A percentile compares a stretch with the other conserved stretches of the same genome.
phyloP scores from a whole-genome alignment of 768 basidiomycete genomes.

The Boletus insuetus region DNA sequence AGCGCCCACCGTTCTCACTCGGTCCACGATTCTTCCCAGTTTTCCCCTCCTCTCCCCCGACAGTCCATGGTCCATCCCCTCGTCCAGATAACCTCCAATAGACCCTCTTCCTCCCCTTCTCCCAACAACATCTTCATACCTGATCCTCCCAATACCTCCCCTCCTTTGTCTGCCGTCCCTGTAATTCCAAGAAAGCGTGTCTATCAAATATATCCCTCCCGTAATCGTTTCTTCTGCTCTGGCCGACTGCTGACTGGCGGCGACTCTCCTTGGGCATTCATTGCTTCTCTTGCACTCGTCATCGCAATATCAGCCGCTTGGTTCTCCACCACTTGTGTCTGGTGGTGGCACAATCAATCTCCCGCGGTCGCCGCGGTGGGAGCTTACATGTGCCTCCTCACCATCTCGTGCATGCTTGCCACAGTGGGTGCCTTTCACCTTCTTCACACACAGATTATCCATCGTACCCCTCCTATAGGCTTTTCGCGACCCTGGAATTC shows the following conservation, averaged over 20 bases:
- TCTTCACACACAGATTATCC: background rate
- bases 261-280: slow-evolving; percentile 81
- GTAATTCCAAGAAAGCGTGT: slow-evolving; percentile 41
- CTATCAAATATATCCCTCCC: slow-evolving; percentile 65
- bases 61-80: slow-evolving; percentile 23
- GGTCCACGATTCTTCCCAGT: slow-evolving; percentile 6
- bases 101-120: slow-evolving; percentile 26
- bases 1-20: slow-evolving; percentile 10
- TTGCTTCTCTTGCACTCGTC: slow-evolving; percentile 58
- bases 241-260: slow-evolving; percentile 82
- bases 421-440: slow-evolving; percentile 49
- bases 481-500: slow-evolving; percentile 80
- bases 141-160: slow-evolving; percentile 29
- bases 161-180: slow-evolving; percentile 37
- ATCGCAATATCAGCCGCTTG: slow-evolving; percentile 74
- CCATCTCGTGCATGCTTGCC: slow-evolving; percentile 70
- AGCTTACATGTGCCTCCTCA: slow-evolving; percentile 60
- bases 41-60: slow-evolving; percentile 6
- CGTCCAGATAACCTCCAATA: slow-evolving; percentile 25
- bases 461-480: slow-evolving; percentile 43
- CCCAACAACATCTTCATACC: slow-evolving; percentile 29
- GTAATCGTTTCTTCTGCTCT: slow-evolving; percentile 70
- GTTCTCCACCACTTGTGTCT: slow-evolving; percentile 85
- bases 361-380: slow-evolving; percentile 68
- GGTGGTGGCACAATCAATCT: slow-evolving; percentile 83